Evolutionary conservation across 2,329 filamentous ascomycete species (phyloP).

Genomic region (Trematosphaeria pertusa): DNA sequence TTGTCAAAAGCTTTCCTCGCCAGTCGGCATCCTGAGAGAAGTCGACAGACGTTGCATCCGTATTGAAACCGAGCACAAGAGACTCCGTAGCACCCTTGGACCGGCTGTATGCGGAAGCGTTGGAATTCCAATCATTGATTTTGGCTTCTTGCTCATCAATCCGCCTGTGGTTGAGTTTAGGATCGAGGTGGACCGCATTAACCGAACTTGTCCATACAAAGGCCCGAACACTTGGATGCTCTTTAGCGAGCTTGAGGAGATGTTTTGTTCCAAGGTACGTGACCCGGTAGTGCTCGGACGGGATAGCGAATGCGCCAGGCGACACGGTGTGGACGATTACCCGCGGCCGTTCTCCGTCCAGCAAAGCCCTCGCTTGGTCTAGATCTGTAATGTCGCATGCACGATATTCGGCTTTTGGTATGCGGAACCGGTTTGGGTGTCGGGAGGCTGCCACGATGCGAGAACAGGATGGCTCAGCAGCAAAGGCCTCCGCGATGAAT

Average conservation of each 20-base stretch:
- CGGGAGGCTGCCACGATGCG: constrained; percentile 5
- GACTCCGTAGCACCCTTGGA: constrained; percentile 21
- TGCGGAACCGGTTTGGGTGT: constrained; percentile 1
- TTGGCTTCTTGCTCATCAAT: constrained; percentile 1
- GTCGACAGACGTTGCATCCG: not conserved
- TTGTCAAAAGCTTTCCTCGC: constrained; percentile 7
- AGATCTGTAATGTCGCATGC: constrained; percentile 1
- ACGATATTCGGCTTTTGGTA: not conserved
- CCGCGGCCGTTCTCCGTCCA: not conserved
- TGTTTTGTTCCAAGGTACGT: constrained; percentile 7
- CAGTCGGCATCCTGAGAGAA: constrained; percentile 3
- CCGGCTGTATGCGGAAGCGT: constrained; percentile 9
- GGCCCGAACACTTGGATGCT: constrained; percentile 4
- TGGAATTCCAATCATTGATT: constrained; percentile 1
- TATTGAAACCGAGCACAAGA: constrained; percentile 22
- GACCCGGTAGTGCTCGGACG: constrained; percentile 1
- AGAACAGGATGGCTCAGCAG: constrained; percentile 3
- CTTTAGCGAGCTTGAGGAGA: constrained; percentile 4
- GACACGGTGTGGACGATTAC: constrained; percentile 8
- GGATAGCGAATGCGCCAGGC: constrained; percentile 2
- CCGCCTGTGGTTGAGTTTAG: not conserved
- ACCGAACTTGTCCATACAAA: constrained; percentile 8
- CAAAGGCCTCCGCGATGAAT: constrained; percentile 8
- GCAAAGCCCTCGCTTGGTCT: not conserved
- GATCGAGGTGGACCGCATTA: not conserved